Evolutionary conservation across 2,329 filamentous ascomycete genomes (phyloP), one percentile per base, ranked within the genome.

Genomic region (Diplodia sapinea): DNA sequence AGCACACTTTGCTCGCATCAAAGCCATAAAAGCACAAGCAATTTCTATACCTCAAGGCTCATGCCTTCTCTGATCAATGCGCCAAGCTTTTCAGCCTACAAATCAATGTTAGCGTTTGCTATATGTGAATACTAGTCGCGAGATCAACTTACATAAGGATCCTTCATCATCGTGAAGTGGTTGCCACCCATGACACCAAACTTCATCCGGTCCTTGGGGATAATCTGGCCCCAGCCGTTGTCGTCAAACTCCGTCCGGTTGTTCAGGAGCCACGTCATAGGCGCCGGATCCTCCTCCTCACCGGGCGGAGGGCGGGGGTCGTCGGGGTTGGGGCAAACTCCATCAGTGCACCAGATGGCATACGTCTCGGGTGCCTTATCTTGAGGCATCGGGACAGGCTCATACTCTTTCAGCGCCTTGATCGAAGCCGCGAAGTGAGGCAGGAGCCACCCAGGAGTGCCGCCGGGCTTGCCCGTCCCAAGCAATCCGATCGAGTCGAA

Each of bases 151-250:
- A 83, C 82, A 70, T 79, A 75, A 63, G 80, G 79, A 69, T 87
- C 88, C 76, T 89, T 87, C 88, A 92, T 91, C 89, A 92, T 92
- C 23, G 85, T 87, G 79, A 92, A 92, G 79, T 92, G 89, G 73
- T 92, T 90, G 2, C 89, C 90, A 17, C 86, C 86, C 87, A 91
- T 90, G 73, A 89, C 87, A 66, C 84, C 84, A 70, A 85, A 89
- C 59, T 82, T 82, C 79, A 91, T 88, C 78, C 88, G 89, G 65
- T 84, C 79, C 61, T 80, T 74, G 64, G 88, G 86, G 49, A 91
- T 79, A 51, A 88, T 88, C 76, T 90, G 86, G 33, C 88, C 88
- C 88, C 89, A 91, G 23, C 88, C 84, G 75, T 91, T 91, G 68
- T 88, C 84, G 2, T 85, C 85, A 76, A 93, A 93, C 77, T 91